Evolutionary conservation across 208 protist species (phyloP).

Genomic region (Phytomonas sp.): DNA sequence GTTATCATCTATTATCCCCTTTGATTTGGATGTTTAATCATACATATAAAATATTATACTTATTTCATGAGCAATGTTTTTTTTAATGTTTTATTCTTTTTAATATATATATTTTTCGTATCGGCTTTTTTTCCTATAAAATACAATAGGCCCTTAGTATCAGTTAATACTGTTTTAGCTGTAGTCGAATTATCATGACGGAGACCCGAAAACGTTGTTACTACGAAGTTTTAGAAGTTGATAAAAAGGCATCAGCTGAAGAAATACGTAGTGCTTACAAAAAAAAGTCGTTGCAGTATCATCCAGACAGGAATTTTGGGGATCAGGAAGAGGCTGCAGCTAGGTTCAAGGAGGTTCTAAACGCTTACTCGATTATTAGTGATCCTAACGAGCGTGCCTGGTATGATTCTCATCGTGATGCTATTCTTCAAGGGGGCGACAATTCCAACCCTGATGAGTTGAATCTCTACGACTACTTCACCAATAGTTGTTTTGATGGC

Average conservation of each 20-base stretch:
- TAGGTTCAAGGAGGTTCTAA: constrained; percentile 84
- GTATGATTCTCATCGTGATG: constrained; percentile 88
- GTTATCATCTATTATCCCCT: constrained; percentile 43
- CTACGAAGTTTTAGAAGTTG: constrained; percentile 82
- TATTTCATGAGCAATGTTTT: neutral
- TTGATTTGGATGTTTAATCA: constrained; percentile 13
- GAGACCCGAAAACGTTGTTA: constrained; percentile 61
- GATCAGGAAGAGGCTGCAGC: constrained; percentile 62
- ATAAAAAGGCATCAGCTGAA: constrained; percentile 64
- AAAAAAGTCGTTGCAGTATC: constrained; percentile 73
- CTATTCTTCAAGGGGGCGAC: constrained; percentile 53
- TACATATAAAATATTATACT: constrained; percentile 7
- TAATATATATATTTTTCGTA: constrained; percentile 8
- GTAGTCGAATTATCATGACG: constrained; percentile 16
- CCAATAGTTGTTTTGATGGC: constrained; percentile 64
- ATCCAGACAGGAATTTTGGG: constrained; percentile 88
- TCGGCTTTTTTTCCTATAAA: constrained; percentile 7
- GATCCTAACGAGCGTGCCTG: constrained; percentile 78
- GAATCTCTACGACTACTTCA: constrained; percentile 83
- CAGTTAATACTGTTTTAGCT: neutral
- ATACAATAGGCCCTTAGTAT: neutral
- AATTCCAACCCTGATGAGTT: constrained; percentile 47
- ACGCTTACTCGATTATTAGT: constrained; percentile 84
- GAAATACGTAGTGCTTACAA: constrained; percentile 85
- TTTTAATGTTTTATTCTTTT: constrained; percentile 5